A percentile compares a stretch with the other conserved stretches of the same genome.
Evolutionary conservation across 371 early-diverging fungal genomes (phyloP).

Genomic region (Actinomucor elegans): DNA sequence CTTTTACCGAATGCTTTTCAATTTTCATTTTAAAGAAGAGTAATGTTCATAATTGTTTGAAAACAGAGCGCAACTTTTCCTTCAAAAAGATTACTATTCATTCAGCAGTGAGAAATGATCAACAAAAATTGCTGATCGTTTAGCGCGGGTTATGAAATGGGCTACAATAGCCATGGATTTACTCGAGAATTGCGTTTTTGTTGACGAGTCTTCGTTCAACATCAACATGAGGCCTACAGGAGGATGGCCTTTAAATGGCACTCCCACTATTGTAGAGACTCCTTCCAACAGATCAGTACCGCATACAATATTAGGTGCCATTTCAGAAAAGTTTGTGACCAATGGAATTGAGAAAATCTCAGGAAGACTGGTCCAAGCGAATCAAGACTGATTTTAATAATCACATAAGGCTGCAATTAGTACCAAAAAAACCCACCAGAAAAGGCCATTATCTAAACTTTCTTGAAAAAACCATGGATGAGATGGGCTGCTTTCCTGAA

Average conservation of each 20-base stretch:
- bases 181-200: conserved; percentile 14
- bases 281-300: conserved; percentile 16
- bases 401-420: conserved; percentile 5
- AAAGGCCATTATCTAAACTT: conserved; percentile 13
- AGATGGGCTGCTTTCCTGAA: conserved; percentile 18
- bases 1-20: conserved; percentile 10
- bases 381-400: conserved; percentile 2
- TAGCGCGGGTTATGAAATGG: conserved; percentile 10
- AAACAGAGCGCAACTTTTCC: conserved; percentile 15
- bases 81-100: conserved; percentile 13
- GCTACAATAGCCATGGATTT: conserved; percentile 6
- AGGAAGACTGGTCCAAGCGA: not conserved
- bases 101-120: conserved; percentile 16
- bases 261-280: conserved; percentile 18
- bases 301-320: conserved; percentile 17
- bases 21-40: conserved; percentile 14
- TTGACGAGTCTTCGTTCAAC: conserved; percentile 19
- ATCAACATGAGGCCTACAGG: conserved; percentile 19
- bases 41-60: conserved; percentile 12
- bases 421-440: conserved; percentile 8
- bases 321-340: conserved; percentile 23
- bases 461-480: conserved; percentile 18
- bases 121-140: not conserved
- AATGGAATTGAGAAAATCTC: not conserved
- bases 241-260: conserved; percentile 15